Evolutionary conservation across 371 early-diverging fungal genomes (phyloP).

Genomic region (Synchytrium microbalum): DNA sequence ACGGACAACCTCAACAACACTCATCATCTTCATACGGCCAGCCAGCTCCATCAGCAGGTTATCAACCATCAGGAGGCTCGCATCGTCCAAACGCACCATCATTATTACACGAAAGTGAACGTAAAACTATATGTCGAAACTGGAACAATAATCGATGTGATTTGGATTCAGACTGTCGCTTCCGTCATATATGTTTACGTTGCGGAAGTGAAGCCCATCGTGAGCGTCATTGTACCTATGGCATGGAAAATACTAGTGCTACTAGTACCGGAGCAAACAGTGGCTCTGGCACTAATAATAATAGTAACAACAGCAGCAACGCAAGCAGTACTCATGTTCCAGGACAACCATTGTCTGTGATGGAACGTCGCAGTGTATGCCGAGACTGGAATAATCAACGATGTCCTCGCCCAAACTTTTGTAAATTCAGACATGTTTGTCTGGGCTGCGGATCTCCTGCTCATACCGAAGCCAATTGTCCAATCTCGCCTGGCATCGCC

Average conservation of each 20-base stretch:
- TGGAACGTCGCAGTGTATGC: neutral
- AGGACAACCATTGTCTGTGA: neutral
- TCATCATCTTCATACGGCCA: neutral
- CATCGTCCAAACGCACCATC: neutral
- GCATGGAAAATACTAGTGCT: neutral
- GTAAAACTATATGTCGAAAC: neutral
- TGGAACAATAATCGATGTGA: neutral
- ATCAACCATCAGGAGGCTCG: neutral
- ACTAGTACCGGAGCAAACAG: too few relatives aligned
- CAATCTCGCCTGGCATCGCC: neutral
- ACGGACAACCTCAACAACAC: neutral
- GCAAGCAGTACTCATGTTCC: neutral
- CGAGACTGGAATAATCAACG: neutral
- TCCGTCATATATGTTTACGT: neutral
- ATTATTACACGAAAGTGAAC: neutral
- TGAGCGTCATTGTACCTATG: neutral
- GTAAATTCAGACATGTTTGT: conserved; percentile 1
- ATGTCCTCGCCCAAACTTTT: neutral
- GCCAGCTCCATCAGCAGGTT: neutral
- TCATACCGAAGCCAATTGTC: neutral
- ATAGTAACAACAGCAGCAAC: too few relatives aligned
- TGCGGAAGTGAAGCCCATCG: neutral
- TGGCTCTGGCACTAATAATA: too few relatives aligned
- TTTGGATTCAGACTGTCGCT: neutral
- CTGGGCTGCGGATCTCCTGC: neutral